Base-by-base conservation (phyloP, 345 rosid genomes). In the Rhizophora apiculata region DNA sequence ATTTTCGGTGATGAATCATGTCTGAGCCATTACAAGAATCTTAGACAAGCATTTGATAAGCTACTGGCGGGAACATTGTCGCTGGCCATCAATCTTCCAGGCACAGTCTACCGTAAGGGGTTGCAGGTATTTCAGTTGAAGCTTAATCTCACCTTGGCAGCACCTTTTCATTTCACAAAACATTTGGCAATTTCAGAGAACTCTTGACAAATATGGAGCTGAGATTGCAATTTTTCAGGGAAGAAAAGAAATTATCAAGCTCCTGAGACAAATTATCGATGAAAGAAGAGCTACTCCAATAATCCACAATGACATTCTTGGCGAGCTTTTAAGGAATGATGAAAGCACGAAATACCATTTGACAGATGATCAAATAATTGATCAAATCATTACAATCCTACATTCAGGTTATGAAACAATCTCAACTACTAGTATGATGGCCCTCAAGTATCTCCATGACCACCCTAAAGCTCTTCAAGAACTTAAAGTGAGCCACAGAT, bases 391-490 rank as follows among this genome's bases (percentile, higher is more conserved):
- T 52, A 86, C 98, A 16, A 81, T 93, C 26, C 66, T 86, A 73
- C 85, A 89, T 71, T 91, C 98, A 1, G 96, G 97, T 59, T 89
- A 84, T 54, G 98, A 93, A 73, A 93, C 94, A 31, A 91, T 91
- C 30, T 93, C 97, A 13, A 89, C 93, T 34, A 90, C 97, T 15
- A 79, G 96, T 1, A 93, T 91, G 97, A 93, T 90, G 98, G 92
- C 92, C 43, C 77, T 93, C 65, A 93, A 90, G 85, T 93, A 90
- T 67, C 85, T 89, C 21, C 96, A 90, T 68, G 93, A 90, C 80
- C 88, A 89, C 60, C 97, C 91, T 3, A 65, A 43, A 59, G 92
- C 82, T 73, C 97, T 90, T 65, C 76, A 84, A 68, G 87, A 86
- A 83, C 71, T 90, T n/a, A 84, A 91, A 68, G 97, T 91, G 74